Evolutionary conservation across 2,329 filamentous ascomycete species (phyloP), one percentile per base, ranked within the genome.

Genomic region (Ascosphaera apis): DNA sequence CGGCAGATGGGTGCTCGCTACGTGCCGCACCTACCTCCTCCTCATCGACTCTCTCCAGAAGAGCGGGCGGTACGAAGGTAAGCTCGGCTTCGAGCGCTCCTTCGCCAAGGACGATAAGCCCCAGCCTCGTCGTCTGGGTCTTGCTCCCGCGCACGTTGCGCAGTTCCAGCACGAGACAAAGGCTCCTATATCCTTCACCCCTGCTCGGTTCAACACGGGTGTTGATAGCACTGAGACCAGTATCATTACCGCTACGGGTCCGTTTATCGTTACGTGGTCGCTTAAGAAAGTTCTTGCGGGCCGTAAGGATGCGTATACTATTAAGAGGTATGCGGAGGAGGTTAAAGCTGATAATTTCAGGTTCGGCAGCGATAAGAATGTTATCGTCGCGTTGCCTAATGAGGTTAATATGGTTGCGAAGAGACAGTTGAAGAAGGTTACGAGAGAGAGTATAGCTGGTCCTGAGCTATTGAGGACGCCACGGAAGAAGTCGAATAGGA

Each of bases 321-420:
- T 98, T 65, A 93, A 95, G 65, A 76, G 88, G 12, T 98, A 98
- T 52, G 68, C 72, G 1, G 88, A 98, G 48, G 78, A 91, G 43
- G 83, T 98, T 51, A 93, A 91, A 65, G 88, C 88, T 3, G 88
- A 98, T 54, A 91, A 98, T 54, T 98, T 98, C 72, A 83, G 88
- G 48, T 98, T 83, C 49, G 86, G 86, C 33, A 84, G 76, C 3
- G 88, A 98, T 56, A 91, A 92, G 69, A 93, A 93, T 48, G 82
- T 98, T 47, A 92, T 98, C 48, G 86, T 98, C 25, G 88, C 88
- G 1, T 62, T 98, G 43, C 84, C 88, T 2, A 92, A 98, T 51
- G 84, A 95, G 54, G 88, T 98, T 45, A 91, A 93, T 56, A 95
- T 95, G 84, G 81, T 98, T 9, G 77, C 76, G 33, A 84, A 86